These are phyloP conservation scores for Capronia epimyces DNA, from an alignment of 2,329 filamentous ascomycete genomes.

Conservation along the genomic window DNA sequence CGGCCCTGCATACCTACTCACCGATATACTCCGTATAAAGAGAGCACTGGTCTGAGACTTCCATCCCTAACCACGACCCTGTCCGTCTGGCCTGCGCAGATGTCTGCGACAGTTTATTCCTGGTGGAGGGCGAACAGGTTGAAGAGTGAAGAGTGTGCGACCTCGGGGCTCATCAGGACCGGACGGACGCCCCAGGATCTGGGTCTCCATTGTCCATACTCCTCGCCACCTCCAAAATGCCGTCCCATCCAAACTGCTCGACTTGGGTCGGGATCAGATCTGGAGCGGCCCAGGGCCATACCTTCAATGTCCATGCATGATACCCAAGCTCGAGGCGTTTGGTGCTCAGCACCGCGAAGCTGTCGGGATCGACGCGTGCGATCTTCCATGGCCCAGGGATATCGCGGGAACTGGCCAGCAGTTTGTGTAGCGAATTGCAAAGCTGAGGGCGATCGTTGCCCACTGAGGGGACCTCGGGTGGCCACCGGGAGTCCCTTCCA, in stretches of 20 bases:
- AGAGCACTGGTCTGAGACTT: no score
- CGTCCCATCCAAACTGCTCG: not conserved
- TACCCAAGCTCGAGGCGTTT: not conserved
- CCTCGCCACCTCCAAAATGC: not conserved
- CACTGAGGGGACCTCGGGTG: not conserved
- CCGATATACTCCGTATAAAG: no score
- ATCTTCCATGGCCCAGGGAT: slow-evolving; percentile 8
- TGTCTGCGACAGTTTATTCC: no score
- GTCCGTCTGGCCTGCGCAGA: no score
- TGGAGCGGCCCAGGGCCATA: not conserved
- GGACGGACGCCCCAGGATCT: no score
- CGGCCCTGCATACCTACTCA: no score
- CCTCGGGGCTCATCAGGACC: no score
- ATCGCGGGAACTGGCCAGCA: not conserved
- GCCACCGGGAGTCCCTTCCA: no score
- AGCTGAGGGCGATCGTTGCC: not conserved
- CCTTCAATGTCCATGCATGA: not conserved
- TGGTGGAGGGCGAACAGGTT: no score
- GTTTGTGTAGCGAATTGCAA: not conserved
- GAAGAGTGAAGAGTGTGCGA: no score
- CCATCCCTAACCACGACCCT: no score
- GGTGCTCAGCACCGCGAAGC: not conserved
- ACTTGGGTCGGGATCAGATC: not conserved
- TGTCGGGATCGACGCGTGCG: not conserved
- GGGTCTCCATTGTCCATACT: not conserved